phyloP scores from a whole-genome alignment of 1,284 basidiomycete genomes.

The Rhodotorula sp. region DNA sequence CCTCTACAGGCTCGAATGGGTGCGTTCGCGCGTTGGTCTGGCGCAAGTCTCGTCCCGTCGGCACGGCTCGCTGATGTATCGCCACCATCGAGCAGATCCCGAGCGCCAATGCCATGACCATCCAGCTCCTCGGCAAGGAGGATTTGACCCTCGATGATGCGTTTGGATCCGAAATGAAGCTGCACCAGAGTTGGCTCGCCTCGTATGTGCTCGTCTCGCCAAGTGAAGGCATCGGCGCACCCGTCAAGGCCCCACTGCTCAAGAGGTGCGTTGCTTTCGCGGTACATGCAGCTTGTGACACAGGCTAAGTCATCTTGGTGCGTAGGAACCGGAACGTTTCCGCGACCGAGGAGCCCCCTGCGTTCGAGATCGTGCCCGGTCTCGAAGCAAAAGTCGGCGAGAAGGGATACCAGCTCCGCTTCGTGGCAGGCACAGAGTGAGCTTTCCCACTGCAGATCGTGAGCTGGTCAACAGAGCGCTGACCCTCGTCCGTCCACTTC shows the following conservation, averaged over 20 bases:
- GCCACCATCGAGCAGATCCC: conserved; percentile 57
- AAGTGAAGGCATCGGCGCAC: conserved; percentile 54
- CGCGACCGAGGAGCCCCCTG: conserved; percentile 31
- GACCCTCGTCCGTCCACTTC: background rate
- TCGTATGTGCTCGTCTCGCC: conserved; percentile 67
- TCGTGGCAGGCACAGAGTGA: conserved; percentile 49
- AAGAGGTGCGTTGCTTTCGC: conserved; percentile 47
- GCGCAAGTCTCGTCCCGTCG: background rate
- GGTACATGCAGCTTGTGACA: too few relatives aligned
- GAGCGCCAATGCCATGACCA: conserved; percentile 66
- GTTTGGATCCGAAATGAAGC: conserved; percentile 60
- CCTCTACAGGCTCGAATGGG: conserved; percentile 89
- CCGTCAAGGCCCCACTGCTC: conserved; percentile 69
- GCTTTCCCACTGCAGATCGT: background rate
- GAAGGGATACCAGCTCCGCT: conserved; percentile 49
- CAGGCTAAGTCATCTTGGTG: background rate
- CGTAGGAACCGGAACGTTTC: conserved; percentile 28
- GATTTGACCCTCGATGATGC: conserved; percentile 78
- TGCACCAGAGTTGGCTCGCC: conserved; percentile 77
- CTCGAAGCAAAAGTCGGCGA: conserved; percentile 33
- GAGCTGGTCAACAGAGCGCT: background rate
- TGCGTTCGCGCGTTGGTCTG: conserved; percentile 50
- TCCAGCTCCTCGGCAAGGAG: conserved; percentile 86
- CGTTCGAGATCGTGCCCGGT: conserved; percentile 30
- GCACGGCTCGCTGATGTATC: too few relatives aligned